These are phyloP conservation scores for Penicillium robsamsonii DNA, from an alignment of 495 filamentous ascomycete genomes.

Conservation along the genomic window DNA sequence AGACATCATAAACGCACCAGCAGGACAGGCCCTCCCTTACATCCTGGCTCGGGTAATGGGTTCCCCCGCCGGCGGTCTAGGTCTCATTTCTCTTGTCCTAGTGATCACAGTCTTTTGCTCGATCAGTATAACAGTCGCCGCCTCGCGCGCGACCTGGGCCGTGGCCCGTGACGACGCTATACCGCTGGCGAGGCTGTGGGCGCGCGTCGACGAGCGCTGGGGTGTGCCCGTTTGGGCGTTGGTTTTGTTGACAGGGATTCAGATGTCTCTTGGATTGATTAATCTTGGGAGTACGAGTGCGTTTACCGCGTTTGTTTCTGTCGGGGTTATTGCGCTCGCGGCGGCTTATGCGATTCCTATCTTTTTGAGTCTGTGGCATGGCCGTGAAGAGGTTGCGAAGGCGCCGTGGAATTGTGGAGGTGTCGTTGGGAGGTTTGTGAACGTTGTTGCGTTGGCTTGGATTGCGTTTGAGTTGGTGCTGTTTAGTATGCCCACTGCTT, in stretches of 20 bases:
- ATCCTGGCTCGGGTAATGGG: conserved; percentile 50
- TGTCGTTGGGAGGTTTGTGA: conserved; percentile 53
- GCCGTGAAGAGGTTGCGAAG: conserved; percentile 48
- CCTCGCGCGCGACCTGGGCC: conserved; percentile 59
- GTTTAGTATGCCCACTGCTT: conserved; percentile 52
- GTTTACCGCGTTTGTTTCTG: conserved; percentile 63
- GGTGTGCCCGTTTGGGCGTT: conserved; percentile 41
- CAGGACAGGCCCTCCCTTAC: conserved; percentile 46
- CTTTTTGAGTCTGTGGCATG: conserved; percentile 50
- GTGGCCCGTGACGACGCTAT: conserved; percentile 56
- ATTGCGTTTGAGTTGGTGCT: conserved; percentile 59
- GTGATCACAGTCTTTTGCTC: conserved; percentile 63
- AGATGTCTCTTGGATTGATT: conserved; percentile 57
- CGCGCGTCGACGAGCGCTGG: conserved; percentile 28
- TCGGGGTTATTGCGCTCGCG: conserved; percentile 60
- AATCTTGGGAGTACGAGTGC: conserved; percentile 59
- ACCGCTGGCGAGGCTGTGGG: conserved; percentile 35
- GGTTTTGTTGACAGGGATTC: conserved; percentile 35
- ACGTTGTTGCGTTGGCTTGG: conserved; percentile 58
- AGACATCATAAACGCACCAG: conserved; percentile 41
- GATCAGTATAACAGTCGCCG: conserved; percentile 59
- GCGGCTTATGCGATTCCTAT: conserved; percentile 60
- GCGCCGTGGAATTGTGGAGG: conserved; percentile 57
- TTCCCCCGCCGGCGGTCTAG: conserved; percentile 46
- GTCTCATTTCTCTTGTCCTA: conserved; percentile 51